These are phyloP conservation scores for Anthoceros angustus DNA, from an alignment of 225 moss, liverwort and hornwort genomes.

Conservation along the genomic window DNA sequence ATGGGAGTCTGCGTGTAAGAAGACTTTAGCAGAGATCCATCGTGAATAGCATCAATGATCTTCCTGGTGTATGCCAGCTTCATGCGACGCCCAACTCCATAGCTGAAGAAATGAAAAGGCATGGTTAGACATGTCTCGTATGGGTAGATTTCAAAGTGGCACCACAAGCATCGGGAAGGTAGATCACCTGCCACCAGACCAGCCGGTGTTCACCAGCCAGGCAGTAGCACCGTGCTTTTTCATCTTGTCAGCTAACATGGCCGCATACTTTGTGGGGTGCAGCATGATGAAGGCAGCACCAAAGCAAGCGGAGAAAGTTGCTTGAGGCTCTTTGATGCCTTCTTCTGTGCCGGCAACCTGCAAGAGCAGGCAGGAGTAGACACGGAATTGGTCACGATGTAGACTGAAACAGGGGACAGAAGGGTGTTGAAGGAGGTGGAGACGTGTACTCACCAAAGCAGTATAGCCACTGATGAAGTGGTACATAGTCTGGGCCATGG, in stretches of 20 bases:
- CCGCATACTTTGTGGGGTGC: conserved; percentile 91
- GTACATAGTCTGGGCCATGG: conserved; percentile 90
- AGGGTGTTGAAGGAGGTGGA: neutral
- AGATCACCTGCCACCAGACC: conserved; percentile 76
- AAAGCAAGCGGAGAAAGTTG: conserved; percentile 96
- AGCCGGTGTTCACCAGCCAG: conserved; percentile 94
- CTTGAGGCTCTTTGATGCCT: conserved; percentile 81
- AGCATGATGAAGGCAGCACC: conserved; percentile 99
- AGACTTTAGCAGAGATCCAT: conserved; percentile 47
- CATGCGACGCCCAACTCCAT: conserved; percentile 81
- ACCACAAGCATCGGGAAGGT: neutral
- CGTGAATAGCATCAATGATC: conserved; percentile 92
- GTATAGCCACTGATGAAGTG: conserved; percentile 99
- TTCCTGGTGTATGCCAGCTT: conserved; percentile 69
- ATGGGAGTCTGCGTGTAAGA: conserved; percentile 58
- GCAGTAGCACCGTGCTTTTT: conserved; percentile 57
- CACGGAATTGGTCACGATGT: neutral
- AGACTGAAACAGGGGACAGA: neutral
- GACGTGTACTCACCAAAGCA: conserved; percentile 45
- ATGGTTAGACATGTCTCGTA: neutral
- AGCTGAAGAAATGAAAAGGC: conserved; percentile 22
- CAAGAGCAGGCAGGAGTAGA: neutral
- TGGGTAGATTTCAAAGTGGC: too few relatives aligned
- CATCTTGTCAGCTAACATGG: conserved; percentile 97
- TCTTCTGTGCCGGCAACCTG: conserved; percentile 99